Evolutionary conservation across 2,329 filamentous ascomycete genomes (phyloP), one percentile per base, ranked within the genome.

Genomic region (Phyllosticta capitalensis): DNA sequence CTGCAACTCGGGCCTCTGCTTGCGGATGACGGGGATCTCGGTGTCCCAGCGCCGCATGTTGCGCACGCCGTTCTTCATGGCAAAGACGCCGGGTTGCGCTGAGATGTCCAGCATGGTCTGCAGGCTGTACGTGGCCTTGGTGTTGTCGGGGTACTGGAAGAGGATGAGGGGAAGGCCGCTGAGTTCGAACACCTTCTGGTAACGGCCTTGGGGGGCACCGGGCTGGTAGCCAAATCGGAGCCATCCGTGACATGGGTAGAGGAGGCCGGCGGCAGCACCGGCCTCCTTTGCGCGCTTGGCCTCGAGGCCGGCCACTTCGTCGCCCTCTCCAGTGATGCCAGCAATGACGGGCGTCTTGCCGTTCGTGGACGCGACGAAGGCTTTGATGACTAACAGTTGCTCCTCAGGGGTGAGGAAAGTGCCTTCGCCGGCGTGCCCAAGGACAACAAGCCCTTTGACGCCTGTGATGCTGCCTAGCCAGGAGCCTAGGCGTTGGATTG

Each of bases 31-130:
- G 17, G 79, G 79, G 61, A 81, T 81, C 66, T 81, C 79, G 0
- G 77, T 79, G 56, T 81, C 79, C 79, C 79, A 81, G 19, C 79
- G 76, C n/a, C 77, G 74, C 79, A 81, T 81, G 67, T 81, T 81
- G 57, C 79, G 75, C 9, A 81, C 79, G 20, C 79, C 79, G 62
- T 81, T 81, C 74, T 81, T 81, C 78, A 81, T 81, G 17, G 79
- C 79, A 52, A 81, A 79, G 5, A 80, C 78, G 26, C 79, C 79
- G 1, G 79, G 79, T 33, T 73, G 77, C 7, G 78, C 79, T 2
- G 78, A 72, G 57, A 81, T 81, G 55, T 81, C 79, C 1, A 82
- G 74, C 63, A 81, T 74, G 0, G 79, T 81, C 62, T 81, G 72
- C 21, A 81, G 70, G 62, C 68, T 78, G 65, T 81, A 81, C 0